phyloP scores from a whole-genome alignment of 257 asterid species.

The Verbena officinalis region DNA sequence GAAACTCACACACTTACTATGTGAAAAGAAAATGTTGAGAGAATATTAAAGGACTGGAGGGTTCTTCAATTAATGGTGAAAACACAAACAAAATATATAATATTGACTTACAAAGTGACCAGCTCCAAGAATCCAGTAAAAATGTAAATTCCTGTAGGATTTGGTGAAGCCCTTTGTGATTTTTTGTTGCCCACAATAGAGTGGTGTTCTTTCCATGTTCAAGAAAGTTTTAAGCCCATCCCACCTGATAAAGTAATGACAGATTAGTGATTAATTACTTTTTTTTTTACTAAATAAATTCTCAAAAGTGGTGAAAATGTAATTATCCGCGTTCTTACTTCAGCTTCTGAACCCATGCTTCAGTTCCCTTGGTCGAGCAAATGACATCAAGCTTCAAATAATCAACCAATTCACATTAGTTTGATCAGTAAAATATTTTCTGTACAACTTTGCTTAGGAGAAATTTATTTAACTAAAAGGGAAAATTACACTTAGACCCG shows the following conservation, averaged over 20 bases:
- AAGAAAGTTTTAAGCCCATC: constrained; percentile 67
- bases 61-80: constrained; percentile 9
- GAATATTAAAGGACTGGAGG: background rate
- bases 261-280: background rate
- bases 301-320: background rate
- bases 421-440: too few species aligned
- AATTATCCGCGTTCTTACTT: constrained; percentile 51
- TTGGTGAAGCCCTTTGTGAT: constrained; percentile 64
- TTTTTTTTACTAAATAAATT: background rate
- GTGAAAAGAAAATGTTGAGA: background rate
- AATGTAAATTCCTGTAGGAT: constrained; percentile 74
- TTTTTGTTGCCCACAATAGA: constrained; percentile 55
- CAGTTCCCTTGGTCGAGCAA: constrained; percentile 90
- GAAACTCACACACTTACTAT: constrained; percentile 1
- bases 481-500: too few species aligned
- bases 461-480: too few species aligned
- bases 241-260: constrained; percentile 56
- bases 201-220: constrained; percentile 58
- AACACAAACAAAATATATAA: too few species aligned
- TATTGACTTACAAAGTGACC: constrained; percentile 86
- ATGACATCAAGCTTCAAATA: constrained; percentile 77
- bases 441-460: too few species aligned
- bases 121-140: constrained; percentile 95
- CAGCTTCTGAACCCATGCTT: constrained; percentile 89
- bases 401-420: constrained; percentile 4